These are phyloP conservation scores for Rhizopogon vinicolor DNA, from an alignment of 768 basidiomycete species.

Conservation along the genomic window DNA sequence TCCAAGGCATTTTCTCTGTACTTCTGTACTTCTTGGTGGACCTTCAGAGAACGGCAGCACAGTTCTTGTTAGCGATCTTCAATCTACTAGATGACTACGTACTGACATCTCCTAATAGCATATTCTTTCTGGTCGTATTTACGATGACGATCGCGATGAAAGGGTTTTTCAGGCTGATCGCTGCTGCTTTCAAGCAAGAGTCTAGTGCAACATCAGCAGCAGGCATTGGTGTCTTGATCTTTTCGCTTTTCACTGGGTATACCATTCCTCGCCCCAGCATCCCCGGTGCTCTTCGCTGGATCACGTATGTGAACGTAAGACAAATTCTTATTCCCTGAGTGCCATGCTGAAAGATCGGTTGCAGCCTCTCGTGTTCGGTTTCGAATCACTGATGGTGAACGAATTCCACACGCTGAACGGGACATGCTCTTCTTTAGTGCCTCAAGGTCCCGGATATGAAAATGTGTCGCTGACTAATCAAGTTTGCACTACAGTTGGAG, in stretches of 20 bases:
- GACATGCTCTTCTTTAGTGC: conserved; percentile 52
- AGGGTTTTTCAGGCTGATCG: conserved; percentile 68
- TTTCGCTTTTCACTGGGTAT: conserved; percentile 57
- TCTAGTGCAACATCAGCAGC: conserved; percentile 61
- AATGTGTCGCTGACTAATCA: conserved; percentile 56
- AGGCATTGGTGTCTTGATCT: conserved; percentile 45
- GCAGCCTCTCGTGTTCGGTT: conserved; percentile 20
- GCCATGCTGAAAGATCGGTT: not conserved
- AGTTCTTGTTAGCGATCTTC: conserved; percentile 61
- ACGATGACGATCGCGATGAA: conserved; percentile 62
- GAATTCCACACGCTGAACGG: conserved; percentile 75
- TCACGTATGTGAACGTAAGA: conserved; percentile 57
- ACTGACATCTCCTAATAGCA: conserved; percentile 31
- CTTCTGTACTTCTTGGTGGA: conserved; percentile 59
- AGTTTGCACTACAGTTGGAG: conserved; percentile 71
- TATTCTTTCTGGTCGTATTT: conserved; percentile 55
- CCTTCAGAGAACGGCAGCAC: conserved; percentile 47
- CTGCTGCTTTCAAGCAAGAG: conserved; percentile 53
- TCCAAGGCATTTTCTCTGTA: conserved; percentile 30
- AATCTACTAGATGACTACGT: not conserved
- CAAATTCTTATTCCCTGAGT: not conserved
- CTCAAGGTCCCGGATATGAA: conserved; percentile 60
- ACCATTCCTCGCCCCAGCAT: conserved; percentile 56
- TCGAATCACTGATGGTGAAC: conserved; percentile 73
- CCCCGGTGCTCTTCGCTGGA: conserved; percentile 67